These are phyloP conservation scores for Boletus rubescentipes DNA, from an alignment of 768 basidiomycete genomes.

Conservation along the genomic window DNA sequence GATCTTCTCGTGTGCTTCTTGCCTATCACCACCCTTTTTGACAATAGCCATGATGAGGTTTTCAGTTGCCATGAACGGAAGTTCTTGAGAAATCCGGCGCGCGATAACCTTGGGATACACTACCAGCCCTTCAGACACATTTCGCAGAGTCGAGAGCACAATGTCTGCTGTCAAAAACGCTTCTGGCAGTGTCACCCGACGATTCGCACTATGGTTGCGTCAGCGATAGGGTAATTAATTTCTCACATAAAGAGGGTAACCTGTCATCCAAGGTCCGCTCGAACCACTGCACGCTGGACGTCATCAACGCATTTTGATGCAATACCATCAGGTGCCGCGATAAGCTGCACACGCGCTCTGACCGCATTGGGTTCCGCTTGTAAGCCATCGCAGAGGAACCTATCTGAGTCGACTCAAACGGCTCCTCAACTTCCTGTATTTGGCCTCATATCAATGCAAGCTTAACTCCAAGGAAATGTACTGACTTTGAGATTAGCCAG, in stretches of 20 bases:
- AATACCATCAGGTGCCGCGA: slow-evolving; percentile 95
- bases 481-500: slow-evolving; percentile 88
- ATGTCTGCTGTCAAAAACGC: slow-evolving; percentile 98
- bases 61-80: slow-evolving; percentile 99
- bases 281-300: slow-evolving; percentile 94
- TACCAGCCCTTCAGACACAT: slow-evolving; percentile 98
- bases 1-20: slow-evolving; percentile 96
- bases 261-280: slow-evolving; percentile 97
- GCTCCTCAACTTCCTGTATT: slow-evolving; percentile 90
- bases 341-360: slow-evolving; percentile 94
- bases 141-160: slow-evolving; percentile 91
- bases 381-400: slow-evolving; percentile 98
- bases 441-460: neutral
- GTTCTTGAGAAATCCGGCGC: slow-evolving; percentile 87
- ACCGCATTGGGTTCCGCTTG: slow-evolving; percentile 99
- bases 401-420: slow-evolving; percentile 98
- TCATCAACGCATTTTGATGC: slow-evolving; percentile 96
- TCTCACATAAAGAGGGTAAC: slow-evolving; percentile 35
- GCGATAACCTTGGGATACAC: slow-evolving; percentile 97
- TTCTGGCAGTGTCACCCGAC: slow-evolving; percentile 93
- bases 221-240: slow-evolving; percentile 1
- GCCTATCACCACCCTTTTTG: slow-evolving; percentile 90
- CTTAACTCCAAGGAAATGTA: neutral
- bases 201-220: slow-evolving; percentile 71
- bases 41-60: slow-evolving; percentile 99